These are phyloP conservation scores for Clarireedia monteithiana DNA, from an alignment of 2,329 filamentous ascomycete genomes.

Conservation along the genomic window DNA sequence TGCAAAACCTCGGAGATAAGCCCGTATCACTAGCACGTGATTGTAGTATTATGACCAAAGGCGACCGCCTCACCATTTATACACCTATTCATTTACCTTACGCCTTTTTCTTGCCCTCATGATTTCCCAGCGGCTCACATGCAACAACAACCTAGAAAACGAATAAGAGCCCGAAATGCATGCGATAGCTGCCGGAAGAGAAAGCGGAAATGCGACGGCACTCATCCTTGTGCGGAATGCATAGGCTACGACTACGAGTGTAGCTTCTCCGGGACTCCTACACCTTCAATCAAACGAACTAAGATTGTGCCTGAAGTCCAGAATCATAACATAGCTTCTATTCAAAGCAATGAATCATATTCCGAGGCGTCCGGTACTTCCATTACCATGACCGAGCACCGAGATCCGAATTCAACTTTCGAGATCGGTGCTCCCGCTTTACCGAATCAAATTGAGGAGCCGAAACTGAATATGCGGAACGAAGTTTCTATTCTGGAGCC, in stretches of 20 bases:
- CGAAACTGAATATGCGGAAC: background rate
- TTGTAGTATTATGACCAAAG: too few species aligned
- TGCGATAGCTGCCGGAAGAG: conserved; percentile 21
- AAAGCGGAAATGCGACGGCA: conserved; percentile 22
- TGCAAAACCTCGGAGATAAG: background rate
- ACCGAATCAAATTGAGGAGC: background rate
- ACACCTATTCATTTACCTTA: background rate
- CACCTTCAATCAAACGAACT: background rate
- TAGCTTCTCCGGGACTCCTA: conserved; percentile 6
- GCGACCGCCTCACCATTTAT: background rate
- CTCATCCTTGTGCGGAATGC: conserved; percentile 18
- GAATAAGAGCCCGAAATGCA: conserved; percentile 13
- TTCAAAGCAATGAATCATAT: background rate
- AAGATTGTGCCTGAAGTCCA: background rate
- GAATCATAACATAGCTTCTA: background rate
- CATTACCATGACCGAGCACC: background rate
- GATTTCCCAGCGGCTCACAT: background rate
- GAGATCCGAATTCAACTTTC: background rate
- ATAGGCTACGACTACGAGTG: conserved; percentile 19
- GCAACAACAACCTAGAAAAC: conserved; percentile 1
- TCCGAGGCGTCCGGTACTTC: background rate
- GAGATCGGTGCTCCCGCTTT: background rate
- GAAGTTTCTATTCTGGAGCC: conserved; percentile 8
- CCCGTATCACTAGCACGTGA: too few species aligned
- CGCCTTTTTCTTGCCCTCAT: background rate